Base-by-base conservation (phyloP, 495 filamentous ascomycete species). In the Aspergillus olivimuriae region DNA sequence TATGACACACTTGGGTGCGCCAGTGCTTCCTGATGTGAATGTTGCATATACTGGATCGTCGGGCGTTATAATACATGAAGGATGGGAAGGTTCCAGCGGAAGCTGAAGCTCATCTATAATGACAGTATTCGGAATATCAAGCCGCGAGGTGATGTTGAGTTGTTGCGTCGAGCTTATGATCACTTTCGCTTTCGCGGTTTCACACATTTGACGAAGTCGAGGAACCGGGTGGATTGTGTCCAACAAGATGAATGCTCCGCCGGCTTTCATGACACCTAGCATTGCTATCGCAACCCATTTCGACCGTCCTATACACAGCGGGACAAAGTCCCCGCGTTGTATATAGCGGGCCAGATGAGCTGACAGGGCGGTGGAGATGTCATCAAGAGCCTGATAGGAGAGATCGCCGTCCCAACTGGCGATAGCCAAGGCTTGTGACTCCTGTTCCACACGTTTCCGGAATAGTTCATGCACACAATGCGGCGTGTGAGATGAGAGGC, bases 1-100 rank as follows among this genome's bases (percentile, higher is more conserved):
- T n/a, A 72, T 48, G 12, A 72, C 59, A 4, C 68, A 70, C 45
- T 69, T 69, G 7, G 65, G 65, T 15, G 43, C 54, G 9, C 64
- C 64, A 0, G 65, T 69, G 0, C 45, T 54, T 1, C 66, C 66
- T 15, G 32, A 34, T 15, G 32, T 34, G 15, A 34, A 34, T 34
- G 32, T 34, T n/a, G 32, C 32, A 34, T 34, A 34, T 16, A 34
- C 15, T 15, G 32, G 32, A 15, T 34, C 32, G 9, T 34, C 14
- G 15, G 32, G 14, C 11, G 32, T 9, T 34, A 16, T 7, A 30
- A 30, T 7, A 30, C 7, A 30, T 7, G 26, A 30, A 12, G 12
- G 26, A 30, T 7, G 12, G 26, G 12, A 7, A 30, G 12, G 7
- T 7, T 30, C 26, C 26, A 7, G 7, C 7, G 7, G 7, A 7